Evolutionary conservation across 2,329 filamentous ascomycete genomes (phyloP).

Genomic region (Hypoxylon sp.): DNA sequence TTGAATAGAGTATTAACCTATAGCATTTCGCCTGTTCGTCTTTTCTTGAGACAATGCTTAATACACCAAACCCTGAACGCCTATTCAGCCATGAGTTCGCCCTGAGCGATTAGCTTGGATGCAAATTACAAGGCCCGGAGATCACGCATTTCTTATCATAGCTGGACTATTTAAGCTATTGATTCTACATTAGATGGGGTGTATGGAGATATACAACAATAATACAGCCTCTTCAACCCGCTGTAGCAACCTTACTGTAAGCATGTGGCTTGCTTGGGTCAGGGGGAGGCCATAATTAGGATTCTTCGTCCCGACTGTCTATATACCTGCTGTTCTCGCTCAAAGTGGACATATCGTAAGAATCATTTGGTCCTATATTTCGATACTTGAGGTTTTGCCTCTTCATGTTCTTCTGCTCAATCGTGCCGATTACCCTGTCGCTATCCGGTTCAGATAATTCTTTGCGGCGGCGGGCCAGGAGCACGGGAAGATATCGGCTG

Average conservation of each 20-base stretch:
- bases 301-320: constrained; percentile 33
- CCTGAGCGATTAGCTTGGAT: no score
- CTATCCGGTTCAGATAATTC: constrained; percentile 13
- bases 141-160: background rate
- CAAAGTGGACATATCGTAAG: constrained; percentile 28
- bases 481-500: constrained; percentile 31
- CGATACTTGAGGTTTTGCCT: constrained; percentile 31
- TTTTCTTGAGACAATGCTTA: no score
- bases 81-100: no score
- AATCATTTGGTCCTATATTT: constrained; percentile 23
- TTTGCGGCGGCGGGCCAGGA: constrained; percentile 29
- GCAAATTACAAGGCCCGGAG: background rate
- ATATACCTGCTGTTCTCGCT: constrained; percentile 13
- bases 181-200: background rate
- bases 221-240: constrained; percentile 3
- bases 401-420: constrained; percentile 35
- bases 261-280: constrained; percentile 10
- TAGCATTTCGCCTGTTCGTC: no score
- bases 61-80: no score
- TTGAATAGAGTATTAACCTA: no score
- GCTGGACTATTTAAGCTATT: background rate
- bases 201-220: constrained; percentile 11
- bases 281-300: constrained; percentile 25
- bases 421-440: constrained; percentile 20
- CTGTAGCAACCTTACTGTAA: background rate